These are phyloP conservation scores for Cystobasidium tubakii DNA, from an alignment of 768 basidiomycete species.

Conservation along the genomic window DNA sequence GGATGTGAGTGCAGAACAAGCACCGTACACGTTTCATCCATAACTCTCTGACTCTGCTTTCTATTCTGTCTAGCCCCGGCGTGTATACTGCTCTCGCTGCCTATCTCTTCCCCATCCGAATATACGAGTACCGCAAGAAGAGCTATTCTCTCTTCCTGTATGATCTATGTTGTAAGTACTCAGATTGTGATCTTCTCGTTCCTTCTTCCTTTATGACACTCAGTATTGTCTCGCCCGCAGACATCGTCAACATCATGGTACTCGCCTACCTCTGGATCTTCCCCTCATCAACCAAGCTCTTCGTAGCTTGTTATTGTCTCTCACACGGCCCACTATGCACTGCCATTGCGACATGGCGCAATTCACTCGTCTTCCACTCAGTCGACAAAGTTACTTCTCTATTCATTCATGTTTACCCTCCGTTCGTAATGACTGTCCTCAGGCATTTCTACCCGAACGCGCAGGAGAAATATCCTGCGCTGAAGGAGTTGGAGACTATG, in stretches of 20 bases:
- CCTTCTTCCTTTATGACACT: neutral
- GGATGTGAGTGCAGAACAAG: conserved; percentile 48
- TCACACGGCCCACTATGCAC: conserved; percentile 57
- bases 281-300: conserved; percentile 68
- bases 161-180: conserved; percentile 29
- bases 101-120: conserved; percentile 74
- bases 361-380: conserved; percentile 96
- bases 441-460: conserved; percentile 86
- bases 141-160: conserved; percentile 79
- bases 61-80: conserved; percentile 58
- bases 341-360: conserved; percentile 88
- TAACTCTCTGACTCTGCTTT: neutral
- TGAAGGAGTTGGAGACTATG: conserved; percentile 64
- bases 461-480: conserved; percentile 75
- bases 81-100: conserved; percentile 72
- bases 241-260: conserved; percentile 85
- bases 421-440: conserved; percentile 84
- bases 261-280: conserved; percentile 86
- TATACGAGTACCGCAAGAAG: conserved; percentile 82
- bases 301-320: conserved; percentile 86
- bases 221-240: conserved; percentile 53
- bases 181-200: neutral
- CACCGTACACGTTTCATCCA: neutral
- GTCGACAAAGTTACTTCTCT: conserved; percentile 85
- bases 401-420: conserved; percentile 90